A percentile compares a stretch with the other conserved stretches of the same genome.
These are phyloP conservation scores for Neocucurbitaria cava DNA, from an alignment of 2,329 filamentous ascomycete genomes.

Conservation along the genomic window DNA sequence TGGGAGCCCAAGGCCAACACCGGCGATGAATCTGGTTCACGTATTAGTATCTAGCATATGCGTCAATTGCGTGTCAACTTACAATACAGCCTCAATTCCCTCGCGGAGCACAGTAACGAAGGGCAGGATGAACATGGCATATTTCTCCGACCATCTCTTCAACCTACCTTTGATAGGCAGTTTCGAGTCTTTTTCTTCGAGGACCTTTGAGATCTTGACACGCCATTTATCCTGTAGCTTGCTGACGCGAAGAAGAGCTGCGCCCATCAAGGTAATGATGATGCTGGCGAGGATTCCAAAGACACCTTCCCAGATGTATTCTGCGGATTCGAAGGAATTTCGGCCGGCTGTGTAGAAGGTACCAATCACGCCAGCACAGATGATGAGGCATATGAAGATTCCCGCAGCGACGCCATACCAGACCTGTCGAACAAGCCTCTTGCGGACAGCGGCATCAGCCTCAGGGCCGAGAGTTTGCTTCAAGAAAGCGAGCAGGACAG, in stretches of 20 bases:
- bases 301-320: conserved; percentile 81
- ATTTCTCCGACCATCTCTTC: conserved; percentile 74
- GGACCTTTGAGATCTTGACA: conserved; percentile 76
- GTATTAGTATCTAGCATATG: neutral
- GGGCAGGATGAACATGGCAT: conserved; percentile 84
- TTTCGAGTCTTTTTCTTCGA: conserved; percentile 62
- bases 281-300: conserved; percentile 77
- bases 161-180: conserved; percentile 55
- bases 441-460: conserved; percentile 68
- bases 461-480: conserved; percentile 78
- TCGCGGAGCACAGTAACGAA: conserved; percentile 89
- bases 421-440: conserved; percentile 70
- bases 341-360: conserved; percentile 72
- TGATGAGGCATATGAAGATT: conserved; percentile 68
- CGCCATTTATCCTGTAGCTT: conserved; percentile 89
- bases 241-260: conserved; percentile 78
- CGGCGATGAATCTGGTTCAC: conserved; percentile 72
- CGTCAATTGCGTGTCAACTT: conserved; percentile 6
- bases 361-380: conserved; percentile 72
- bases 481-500: conserved; percentile 83
- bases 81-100: conserved; percentile 81
- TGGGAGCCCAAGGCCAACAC: conserved; percentile 78
- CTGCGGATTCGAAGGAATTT: conserved; percentile 70
- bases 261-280: conserved; percentile 84
- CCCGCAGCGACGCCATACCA: conserved; percentile 72